These are phyloP conservation scores for Wickerhamomyces bovis DNA, from an alignment of 805 yeast genomes.

Conservation along the genomic window DNA sequence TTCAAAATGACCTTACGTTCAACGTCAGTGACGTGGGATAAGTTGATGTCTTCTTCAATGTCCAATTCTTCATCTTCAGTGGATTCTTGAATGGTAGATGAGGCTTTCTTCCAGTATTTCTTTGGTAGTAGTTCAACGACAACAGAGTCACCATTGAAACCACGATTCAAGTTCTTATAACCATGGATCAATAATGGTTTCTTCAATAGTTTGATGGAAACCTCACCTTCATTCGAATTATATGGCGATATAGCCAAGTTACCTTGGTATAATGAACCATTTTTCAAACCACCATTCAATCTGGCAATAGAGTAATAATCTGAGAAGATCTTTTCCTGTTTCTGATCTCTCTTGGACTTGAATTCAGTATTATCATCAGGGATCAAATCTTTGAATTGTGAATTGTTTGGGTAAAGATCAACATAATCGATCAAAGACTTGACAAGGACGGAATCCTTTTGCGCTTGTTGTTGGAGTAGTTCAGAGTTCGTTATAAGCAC, in stretches of 20 bases:
- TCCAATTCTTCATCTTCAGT: slow-evolving; percentile 39
- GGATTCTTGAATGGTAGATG: slow-evolving; percentile 66
- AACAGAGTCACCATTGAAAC: slow-evolving; percentile 88
- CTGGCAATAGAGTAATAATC: slow-evolving; percentile 78
- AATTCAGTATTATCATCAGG: slow-evolving; percentile 45
- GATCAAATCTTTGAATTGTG: slow-evolving; percentile 71
- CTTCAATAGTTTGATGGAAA: slow-evolving; percentile 63
- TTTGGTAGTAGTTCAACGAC: slow-evolving; percentile 86
- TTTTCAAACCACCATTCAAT: slow-evolving; percentile 84
- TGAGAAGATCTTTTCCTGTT: slow-evolving; percentile 42
- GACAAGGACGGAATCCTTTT: slow-evolving; percentile 45
- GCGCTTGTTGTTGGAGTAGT: slow-evolving; percentile 46
- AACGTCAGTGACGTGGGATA: slow-evolving; percentile 42
- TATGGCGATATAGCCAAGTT: slow-evolving; percentile 73
- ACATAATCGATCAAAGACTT: slow-evolving; percentile 65
- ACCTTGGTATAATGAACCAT: slow-evolving; percentile 86
- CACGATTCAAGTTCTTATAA: slow-evolving; percentile 77
- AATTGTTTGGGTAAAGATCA: slow-evolving; percentile 59
- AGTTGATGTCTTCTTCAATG: slow-evolving; percentile 28
- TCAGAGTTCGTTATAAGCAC: slow-evolving; percentile 71
- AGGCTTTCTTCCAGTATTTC: slow-evolving; percentile 82
- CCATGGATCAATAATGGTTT: slow-evolving; percentile 82
- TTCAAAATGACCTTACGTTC: slow-evolving; percentile 70
- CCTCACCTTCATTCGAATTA: slow-evolving; percentile 83
- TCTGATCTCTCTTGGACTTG: slow-evolving; percentile 17